phyloP scores from a whole-genome alignment of 176 grass and related monocot genomes.

The Bolboschoenus planiculmis region DNA sequence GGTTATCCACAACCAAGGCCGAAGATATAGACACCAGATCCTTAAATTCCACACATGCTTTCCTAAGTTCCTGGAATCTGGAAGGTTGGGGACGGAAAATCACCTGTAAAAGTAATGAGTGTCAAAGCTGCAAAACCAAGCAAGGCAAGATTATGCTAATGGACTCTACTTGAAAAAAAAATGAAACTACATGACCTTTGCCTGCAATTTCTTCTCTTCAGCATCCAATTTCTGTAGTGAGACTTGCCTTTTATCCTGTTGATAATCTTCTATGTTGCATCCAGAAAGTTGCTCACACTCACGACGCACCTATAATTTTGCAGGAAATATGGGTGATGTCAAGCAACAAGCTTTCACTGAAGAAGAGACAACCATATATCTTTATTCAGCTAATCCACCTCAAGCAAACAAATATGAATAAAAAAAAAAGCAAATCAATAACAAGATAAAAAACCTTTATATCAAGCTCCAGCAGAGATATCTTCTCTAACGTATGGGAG shows the following conservation, averaged over 20 bases:
- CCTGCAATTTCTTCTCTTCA: slow-evolving; percentile 42
- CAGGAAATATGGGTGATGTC: neutral
- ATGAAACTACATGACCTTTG: slow-evolving; percentile 55
- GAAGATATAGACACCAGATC: slow-evolving; percentile 44
- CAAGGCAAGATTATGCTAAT: neutral
- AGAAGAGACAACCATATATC: neutral
- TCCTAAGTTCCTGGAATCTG: slow-evolving; percentile 55
- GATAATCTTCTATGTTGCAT: slow-evolving; percentile 34
- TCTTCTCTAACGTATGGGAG: slow-evolving; percentile 64
- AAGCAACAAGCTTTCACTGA: neutral
- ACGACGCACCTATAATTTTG: slow-evolving; percentile 47
- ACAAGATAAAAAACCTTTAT: slow-evolving; percentile 40
- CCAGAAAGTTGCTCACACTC: slow-evolving; percentile 67
- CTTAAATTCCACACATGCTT: slow-evolving; percentile 57
- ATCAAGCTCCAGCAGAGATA: slow-evolving; percentile 58
- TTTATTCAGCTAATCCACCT: neutral
- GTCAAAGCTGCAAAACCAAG: slow-evolving; percentile 5
- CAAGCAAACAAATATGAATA: neutral
- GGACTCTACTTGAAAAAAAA: neutral
- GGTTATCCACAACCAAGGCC: slow-evolving; percentile 29
- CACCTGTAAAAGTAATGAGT: slow-evolving; percentile 43
- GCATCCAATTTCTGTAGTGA: slow-evolving; percentile 41
- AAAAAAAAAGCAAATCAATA: no score
- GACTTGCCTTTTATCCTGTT: slow-evolving; percentile 32
- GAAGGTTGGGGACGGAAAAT: slow-evolving; percentile 67